Percentiles rank a stretch among this genome's conserved stretches.
Evolutionary conservation across 1,284 basidiomycete genomes (phyloP).

Genomic region (Apiotrichum mycotoxinovorans): DNA sequence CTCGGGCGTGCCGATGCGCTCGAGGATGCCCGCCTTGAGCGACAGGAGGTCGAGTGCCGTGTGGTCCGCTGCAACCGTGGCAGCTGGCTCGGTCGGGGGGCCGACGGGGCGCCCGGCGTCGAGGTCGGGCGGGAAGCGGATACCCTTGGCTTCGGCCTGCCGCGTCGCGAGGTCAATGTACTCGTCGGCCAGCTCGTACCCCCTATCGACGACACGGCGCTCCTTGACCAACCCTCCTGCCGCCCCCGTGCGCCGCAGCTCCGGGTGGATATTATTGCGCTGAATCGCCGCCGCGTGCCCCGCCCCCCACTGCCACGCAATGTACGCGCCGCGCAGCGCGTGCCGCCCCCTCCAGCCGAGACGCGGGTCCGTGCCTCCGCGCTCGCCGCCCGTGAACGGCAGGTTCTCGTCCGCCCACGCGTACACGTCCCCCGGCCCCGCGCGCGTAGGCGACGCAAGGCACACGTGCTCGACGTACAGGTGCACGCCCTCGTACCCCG

Average conservation of each 20-base stretch:
- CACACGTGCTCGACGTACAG: conserved; percentile 65
- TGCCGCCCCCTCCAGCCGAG: conserved; percentile 66
- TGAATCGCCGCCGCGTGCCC: conserved; percentile 49
- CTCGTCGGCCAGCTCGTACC: conserved; percentile 46
- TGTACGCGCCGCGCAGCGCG: conserved; percentile 70
- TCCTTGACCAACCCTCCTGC: no score
- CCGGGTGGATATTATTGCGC: conserved; percentile 24
- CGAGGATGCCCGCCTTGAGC: conserved; percentile 63
- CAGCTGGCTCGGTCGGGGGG: conserved; percentile 7
- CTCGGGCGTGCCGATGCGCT: conserved; percentile 61
- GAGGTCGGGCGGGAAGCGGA: conserved; percentile 39
- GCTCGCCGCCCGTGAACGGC: conserved; percentile 66
- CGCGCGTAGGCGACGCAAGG: conserved; percentile 53
- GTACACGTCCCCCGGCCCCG: conserved; percentile 56
- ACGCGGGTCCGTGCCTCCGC: conserved; percentile 68
- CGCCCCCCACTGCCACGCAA: conserved; percentile 67
- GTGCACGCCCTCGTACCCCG: conserved; percentile 59
- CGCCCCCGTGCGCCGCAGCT: conserved; percentile 29
- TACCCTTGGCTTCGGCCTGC: conserved; percentile 31
- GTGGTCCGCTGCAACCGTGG: conserved; percentile 16
- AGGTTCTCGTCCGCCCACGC: conserved; percentile 70
- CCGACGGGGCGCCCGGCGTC: conserved; percentile 16
- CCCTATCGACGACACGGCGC: conserved; percentile 33
- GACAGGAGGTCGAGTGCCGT: conserved; percentile 58
- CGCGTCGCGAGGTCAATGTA: conserved; percentile 41